phyloP scores from a whole-genome alignment of 805 yeast genomes.

The Candida rishiriensis region DNA sequence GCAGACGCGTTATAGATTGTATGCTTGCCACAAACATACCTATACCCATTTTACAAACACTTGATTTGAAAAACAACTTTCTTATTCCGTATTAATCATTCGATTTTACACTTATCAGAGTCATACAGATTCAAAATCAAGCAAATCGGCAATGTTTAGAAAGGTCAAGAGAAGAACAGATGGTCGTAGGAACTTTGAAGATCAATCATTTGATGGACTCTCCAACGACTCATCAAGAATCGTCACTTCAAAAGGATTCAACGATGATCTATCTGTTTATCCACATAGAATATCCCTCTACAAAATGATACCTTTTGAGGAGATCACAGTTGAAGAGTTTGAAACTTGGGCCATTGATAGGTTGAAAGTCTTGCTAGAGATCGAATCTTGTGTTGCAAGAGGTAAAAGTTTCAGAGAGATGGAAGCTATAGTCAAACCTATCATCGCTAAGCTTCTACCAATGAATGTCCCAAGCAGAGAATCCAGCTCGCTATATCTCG shows the following conservation, averaged over 20 bases:
- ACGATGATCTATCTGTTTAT: slow-evolving; percentile 29
- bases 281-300: slow-evolving; percentile 71
- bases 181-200: slow-evolving; percentile 61
- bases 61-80: too few relatives aligned
- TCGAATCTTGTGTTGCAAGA: slow-evolving; percentile 70
- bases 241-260: slow-evolving; percentile 27
- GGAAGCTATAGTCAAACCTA: slow-evolving; percentile 60
- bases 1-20: too few relatives aligned
- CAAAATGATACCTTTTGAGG: slow-evolving; percentile 70
- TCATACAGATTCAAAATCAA: too few relatives aligned
- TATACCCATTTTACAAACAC: too few relatives aligned
- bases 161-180: slow-evolving; percentile 71
- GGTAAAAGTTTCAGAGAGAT: slow-evolving; percentile 61
- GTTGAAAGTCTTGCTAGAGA: slow-evolving; percentile 73
- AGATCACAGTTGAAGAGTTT: slow-evolving; percentile 87
- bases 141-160: slow-evolving; percentile 49
- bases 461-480: slow-evolving; percentile 41
- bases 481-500: slow-evolving; percentile 41
- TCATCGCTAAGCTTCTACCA: slow-evolving; percentile 63
- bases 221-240: slow-evolving; percentile 21
- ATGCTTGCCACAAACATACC: too few relatives aligned
- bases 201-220: slow-evolving; percentile 12
- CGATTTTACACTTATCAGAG: too few relatives aligned
- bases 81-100: too few relatives aligned
- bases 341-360: slow-evolving; percentile 96